Evolutionary conservation across 2,329 filamentous ascomycete species (phyloP), one percentile per base, ranked within the genome.

Genomic region (Botrytis pseudocinerea): DNA sequence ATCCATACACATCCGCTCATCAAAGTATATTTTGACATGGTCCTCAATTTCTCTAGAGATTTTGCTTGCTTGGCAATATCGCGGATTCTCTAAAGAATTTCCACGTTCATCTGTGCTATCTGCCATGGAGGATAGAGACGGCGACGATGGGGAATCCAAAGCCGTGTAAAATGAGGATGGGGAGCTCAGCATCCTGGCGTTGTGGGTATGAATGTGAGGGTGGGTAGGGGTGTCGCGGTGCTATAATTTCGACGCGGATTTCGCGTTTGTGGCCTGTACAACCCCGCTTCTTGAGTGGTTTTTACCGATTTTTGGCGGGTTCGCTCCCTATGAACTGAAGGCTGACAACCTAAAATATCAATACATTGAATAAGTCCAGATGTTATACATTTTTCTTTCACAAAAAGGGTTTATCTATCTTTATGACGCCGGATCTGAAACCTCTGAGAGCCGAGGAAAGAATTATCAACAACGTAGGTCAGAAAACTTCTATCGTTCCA

Each of bases 1-100:
- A 32, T 72, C 62, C 65, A 59, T 61, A 74, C 69, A 73, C 73
- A 71, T 44, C 22, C 16, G 44, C n/a, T 62, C 66, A 40, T 73
- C 71, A 46, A 73, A 73, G 42, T 73, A 73, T 20, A 73, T 46
- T 40, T 46, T 60, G 28, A 68, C 63, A 60, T 72, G 70, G 18
- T 48, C 38, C 32, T 57, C 64, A 44, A 72, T 72, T 35, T 72
- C 70, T 40, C 59, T 42, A 5, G 70, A 46, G 18, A 72, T 51
- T 72, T 51, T 54, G 46, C 42, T 40, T 35, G 54, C 63, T 32
- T 46, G 48, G 28, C 42, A 59, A 72, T 72, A 72, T 25, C 48
- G 54, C 25, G 51, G 70, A 12, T 51, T 35, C 16, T 57, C 8
- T 40, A 28, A 32, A 38, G 51, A 60, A 18, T n/a, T 7, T 28